Conservation (phyloP, 768 basidiomycete genomes). For the Kondoa subrosea region DNA sequence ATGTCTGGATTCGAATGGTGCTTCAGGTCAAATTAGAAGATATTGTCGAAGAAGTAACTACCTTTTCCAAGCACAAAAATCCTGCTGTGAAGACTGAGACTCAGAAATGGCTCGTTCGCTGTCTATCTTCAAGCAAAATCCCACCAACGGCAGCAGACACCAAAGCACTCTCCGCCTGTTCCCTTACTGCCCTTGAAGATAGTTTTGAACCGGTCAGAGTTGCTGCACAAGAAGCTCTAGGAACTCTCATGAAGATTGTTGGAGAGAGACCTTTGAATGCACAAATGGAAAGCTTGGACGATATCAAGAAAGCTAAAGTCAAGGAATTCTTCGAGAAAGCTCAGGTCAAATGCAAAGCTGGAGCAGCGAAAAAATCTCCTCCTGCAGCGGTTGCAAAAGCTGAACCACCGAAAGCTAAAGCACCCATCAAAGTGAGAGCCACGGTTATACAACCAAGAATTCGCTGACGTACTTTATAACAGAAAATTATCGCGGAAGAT, state of each 20-base stretch:
- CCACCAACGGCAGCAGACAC: conserved; percentile 60
- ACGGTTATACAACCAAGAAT: too few species aligned
- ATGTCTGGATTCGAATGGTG: conserved; percentile 11
- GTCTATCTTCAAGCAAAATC: conserved; percentile 50
- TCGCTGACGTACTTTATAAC: too few species aligned
- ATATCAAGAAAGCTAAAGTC: conserved; percentile 76
- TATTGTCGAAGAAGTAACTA: conserved; percentile 62
- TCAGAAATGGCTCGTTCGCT: conserved; percentile 66
- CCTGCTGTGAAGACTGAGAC: conserved; percentile 92
- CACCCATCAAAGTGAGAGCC: conserved; percentile 16
- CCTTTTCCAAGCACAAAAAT: conserved; percentile 70
- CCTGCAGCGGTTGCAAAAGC: conserved; percentile 33
- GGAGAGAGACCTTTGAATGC: conserved; percentile 83
- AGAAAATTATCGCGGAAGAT: conserved; percentile 4
- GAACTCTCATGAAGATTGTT: conserved; percentile 87
- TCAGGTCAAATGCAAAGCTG: conserved; percentile 68
- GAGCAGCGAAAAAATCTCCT: conserved; percentile 29
- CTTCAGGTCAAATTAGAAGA: conserved; percentile 61
- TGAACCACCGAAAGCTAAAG: conserved; percentile 10
- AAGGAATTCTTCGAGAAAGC: conserved; percentile 85
- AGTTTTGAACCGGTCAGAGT: conserved; percentile 71
- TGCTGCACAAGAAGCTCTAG: conserved; percentile 74
- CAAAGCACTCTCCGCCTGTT: conserved; percentile 59
- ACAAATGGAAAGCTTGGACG: conserved; percentile 64
- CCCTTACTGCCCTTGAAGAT: conserved; percentile 66